Evolutionary conservation across 2,329 filamentous ascomycete species (phyloP).

Genomic region (Paracorniculantispora psalliotae): DNA sequence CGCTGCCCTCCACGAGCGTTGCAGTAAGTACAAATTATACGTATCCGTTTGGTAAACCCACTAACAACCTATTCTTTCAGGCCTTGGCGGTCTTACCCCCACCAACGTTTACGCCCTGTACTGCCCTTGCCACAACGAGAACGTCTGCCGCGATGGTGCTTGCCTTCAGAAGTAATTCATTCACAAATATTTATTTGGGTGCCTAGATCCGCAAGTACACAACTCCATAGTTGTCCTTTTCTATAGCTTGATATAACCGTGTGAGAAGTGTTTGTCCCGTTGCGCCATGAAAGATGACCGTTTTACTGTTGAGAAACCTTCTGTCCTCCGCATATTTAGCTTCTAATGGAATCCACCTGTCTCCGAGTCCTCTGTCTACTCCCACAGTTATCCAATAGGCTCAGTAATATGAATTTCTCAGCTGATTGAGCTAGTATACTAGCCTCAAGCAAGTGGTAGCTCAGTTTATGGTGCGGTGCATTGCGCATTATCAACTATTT

Average conservation of each 20-base stretch:
- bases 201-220: background rate
- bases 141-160: background rate
- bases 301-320: too few species aligned
- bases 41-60: too few species aligned
- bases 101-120: background rate
- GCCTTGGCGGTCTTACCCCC: background rate
- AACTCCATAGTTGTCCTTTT: background rate
- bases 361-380: too few species aligned
- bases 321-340: background rate
- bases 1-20: background rate
- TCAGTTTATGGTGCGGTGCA: background rate
- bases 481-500: background rate
- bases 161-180: background rate
- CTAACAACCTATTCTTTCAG: background rate
- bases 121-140: background rate
- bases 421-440: too few species aligned
- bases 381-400: too few species aligned
- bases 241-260: background rate
- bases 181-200: too few species aligned
- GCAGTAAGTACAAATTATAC: background rate
- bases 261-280: background rate
- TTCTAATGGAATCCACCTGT: too few species aligned
- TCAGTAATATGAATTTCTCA: too few species aligned
- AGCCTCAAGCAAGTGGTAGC: too few species aligned
- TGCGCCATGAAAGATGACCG: background rate